These are phyloP conservation scores for Astrocystis sublimbata DNA, from an alignment of 495 filamentous ascomycete species.

Conservation along the genomic window DNA sequence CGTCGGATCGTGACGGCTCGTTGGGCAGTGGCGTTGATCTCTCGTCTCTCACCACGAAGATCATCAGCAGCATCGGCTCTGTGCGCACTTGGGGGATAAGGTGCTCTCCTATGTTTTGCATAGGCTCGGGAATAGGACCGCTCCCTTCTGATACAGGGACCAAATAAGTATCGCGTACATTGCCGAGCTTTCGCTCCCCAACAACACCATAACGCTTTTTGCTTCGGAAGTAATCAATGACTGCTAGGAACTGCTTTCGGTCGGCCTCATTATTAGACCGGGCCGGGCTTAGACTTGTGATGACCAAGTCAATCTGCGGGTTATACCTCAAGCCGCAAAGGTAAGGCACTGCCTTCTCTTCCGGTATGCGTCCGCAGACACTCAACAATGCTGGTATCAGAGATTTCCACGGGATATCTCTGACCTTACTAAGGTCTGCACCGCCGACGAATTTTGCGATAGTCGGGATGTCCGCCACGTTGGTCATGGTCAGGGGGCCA, in stretches of 20 bases:
- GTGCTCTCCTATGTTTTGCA: slow-evolving; percentile 74
- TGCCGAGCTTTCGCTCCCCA: slow-evolving; percentile 65
- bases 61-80: slow-evolving; percentile 71
- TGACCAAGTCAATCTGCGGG: slow-evolving; percentile 68
- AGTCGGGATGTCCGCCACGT: slow-evolving; percentile 70
- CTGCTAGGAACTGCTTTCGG: slow-evolving; percentile 60
- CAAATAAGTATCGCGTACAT: slow-evolving; percentile 77
- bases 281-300: slow-evolving; percentile 63
- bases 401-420: slow-evolving; percentile 63
- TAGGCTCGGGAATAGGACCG: slow-evolving; percentile 64
- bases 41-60: slow-evolving; percentile 69
- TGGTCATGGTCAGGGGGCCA: slow-evolving; percentile 74
- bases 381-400: slow-evolving; percentile 67
- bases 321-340: slow-evolving; percentile 78
- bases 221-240: slow-evolving; percentile 77
- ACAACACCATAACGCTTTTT: slow-evolving; percentile 82
- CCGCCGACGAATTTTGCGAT: slow-evolving; percentile 84
- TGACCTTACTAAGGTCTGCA: slow-evolving; percentile 62
- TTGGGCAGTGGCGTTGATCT: slow-evolving; percentile 35
- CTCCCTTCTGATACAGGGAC: slow-evolving; percentile 67
- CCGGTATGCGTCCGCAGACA: slow-evolving; percentile 81
- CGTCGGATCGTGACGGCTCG: slow-evolving; percentile 48
- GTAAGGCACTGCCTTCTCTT: slow-evolving; percentile 80
- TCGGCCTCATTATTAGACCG: slow-evolving; percentile 43
- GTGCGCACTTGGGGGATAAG: slow-evolving; percentile 63